Evolutionary conservation across 345 rosid genomes (phyloP).

Genomic region (Moringa oleifera): DNA sequence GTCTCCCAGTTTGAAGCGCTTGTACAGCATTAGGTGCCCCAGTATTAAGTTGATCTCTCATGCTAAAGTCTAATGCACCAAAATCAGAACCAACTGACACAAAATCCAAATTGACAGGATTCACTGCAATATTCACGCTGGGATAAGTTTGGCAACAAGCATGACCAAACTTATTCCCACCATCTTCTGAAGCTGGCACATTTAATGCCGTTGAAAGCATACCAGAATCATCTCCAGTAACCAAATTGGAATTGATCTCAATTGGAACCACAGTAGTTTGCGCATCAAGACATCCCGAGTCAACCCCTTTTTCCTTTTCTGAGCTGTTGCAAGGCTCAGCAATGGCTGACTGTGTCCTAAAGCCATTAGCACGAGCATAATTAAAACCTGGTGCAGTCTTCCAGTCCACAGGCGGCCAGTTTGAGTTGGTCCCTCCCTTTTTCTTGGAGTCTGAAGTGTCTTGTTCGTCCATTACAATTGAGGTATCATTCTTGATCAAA

Average conservation of each 20-base stretch:
- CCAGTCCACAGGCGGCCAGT: conserved; percentile 78
- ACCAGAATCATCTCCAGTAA: conserved; percentile 27
- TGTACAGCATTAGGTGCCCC: conserved; percentile 39
- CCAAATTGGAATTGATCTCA: conserved; percentile 30
- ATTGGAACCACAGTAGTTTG: conserved; percentile 18
- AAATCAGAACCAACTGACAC: conserved; percentile 24
- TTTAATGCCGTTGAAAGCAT: conserved; percentile 1
- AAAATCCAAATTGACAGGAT: conserved; percentile 22
- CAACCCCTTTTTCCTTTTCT: conserved; percentile 20
- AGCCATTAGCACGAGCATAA: conserved; percentile 31
- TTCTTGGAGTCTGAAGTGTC: conserved; percentile 27
- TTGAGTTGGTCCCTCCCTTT: conserved; percentile 37
- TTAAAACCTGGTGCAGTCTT: conserved; percentile 52
- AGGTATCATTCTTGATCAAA: conserved; percentile 16
- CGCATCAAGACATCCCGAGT: conserved; percentile 11
- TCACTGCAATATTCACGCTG: conserved; percentile 10
- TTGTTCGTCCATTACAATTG: conserved; percentile 13
- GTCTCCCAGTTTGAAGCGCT: conserved; percentile 55
- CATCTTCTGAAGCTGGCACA: conserved; percentile 15
- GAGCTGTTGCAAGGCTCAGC: conserved; percentile 19
- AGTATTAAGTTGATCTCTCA: conserved; percentile 46
- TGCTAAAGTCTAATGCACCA: conserved; percentile 25
- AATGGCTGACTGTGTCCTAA: conserved; percentile 26
- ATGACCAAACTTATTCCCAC: conserved; percentile 2
- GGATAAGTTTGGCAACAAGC: conserved; percentile 6